Conservation (phyloP, 805 yeast genomes). For the Candida chauliodis region DNA sequence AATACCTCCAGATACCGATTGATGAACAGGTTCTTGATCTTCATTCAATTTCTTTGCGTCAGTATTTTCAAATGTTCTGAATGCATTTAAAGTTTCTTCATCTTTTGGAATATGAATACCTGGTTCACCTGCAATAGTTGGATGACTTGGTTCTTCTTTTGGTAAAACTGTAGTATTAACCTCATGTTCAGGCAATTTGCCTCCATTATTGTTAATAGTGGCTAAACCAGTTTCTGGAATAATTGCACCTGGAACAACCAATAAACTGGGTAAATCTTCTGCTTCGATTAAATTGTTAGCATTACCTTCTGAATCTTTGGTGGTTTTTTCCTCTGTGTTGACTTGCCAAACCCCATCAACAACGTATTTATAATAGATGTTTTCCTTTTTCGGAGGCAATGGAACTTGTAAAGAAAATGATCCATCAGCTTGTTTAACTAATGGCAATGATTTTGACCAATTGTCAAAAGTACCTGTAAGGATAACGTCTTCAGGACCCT, state of each 20-base stretch:
- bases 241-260: slow-evolving; percentile 15
- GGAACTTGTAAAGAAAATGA: slow-evolving; percentile 61
- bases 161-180: slow-evolving; percentile 38
- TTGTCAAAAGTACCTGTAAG: slow-evolving; percentile 71
- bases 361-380: slow-evolving; percentile 54
- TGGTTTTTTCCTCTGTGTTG: slow-evolving; percentile 34
- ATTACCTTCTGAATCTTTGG: slow-evolving; percentile 48
- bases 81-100: slow-evolving; percentile 63
- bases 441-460: slow-evolving; percentile 57
- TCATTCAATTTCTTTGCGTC: slow-evolving; percentile 50
- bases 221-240: slow-evolving; percentile 33
- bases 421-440: slow-evolving; percentile 59
- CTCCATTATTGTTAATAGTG: background rate
- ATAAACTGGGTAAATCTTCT: slow-evolving; percentile 26
- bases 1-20: slow-evolving; percentile 4
- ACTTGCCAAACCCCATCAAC: slow-evolving; percentile 69
- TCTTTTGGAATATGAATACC: slow-evolving; percentile 67
- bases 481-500: slow-evolving; percentile 50
- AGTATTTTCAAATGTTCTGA: slow-evolving; percentile 52
- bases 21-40: slow-evolving; percentile 4
- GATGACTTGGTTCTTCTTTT: slow-evolving; percentile 26
- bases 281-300: slow-evolving; percentile 47
- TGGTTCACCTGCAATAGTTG: slow-evolving; percentile 59
- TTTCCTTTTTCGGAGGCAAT: slow-evolving; percentile 38
- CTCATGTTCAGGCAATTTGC: slow-evolving; percentile 9